Base-by-base conservation (phyloP, 176 grass and related monocot genomes). In the Alopecurus myosuroides region DNA sequence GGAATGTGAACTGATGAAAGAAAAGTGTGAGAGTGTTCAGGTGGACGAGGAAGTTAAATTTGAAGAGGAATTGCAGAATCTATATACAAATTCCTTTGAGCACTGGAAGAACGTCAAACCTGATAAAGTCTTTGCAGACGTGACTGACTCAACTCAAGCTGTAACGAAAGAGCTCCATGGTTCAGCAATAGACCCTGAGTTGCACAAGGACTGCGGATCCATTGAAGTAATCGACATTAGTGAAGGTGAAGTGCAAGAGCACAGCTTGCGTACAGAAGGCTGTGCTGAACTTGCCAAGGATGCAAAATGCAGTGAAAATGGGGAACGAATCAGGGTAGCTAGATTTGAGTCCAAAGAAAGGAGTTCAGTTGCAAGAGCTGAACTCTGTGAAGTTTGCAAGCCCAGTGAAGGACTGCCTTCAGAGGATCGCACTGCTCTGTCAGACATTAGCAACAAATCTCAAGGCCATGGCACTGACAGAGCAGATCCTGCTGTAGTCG, bases 1-100 rank as follows among this genome's bases (percentile, higher is more conserved):
- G 22, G 73, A 92, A 12, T 57, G n/a, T 62, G 29, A 87, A 69
- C 28, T 86, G 23, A 79, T 81, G 82, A 73, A 75, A 76, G 20
- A 78, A 0, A 46, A 84, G 63, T 36, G 44, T n/a, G 11, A 64
- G 79, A 55, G 52, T 48, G 42, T 57, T 11, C 28, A 77, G 12
- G 14, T 70, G 60, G 56, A 33, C 2, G 72, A 44, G 53, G 52
- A 57, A 18, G 33, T 37, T 17, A 44, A 77, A 46, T 25, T 35
- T 37, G 10, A 74, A 80, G 41, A 28, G 19, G 19, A 84, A 71
- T 23, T 39, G 13, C 44, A 69, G 9, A 36, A 83, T 55, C 65
- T 77, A 49, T 18, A 20, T 55, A 9, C 28, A 90, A 63, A 90
- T 69, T 11, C 77, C 12, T 11, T 53, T 17, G 26, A 83, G 44